A percentile compares a stretch with the other conserved stretches of the same genome.
Conservation (phyloP, 164 flowering plant species). For the Warburgia ugandensis region DNA sequence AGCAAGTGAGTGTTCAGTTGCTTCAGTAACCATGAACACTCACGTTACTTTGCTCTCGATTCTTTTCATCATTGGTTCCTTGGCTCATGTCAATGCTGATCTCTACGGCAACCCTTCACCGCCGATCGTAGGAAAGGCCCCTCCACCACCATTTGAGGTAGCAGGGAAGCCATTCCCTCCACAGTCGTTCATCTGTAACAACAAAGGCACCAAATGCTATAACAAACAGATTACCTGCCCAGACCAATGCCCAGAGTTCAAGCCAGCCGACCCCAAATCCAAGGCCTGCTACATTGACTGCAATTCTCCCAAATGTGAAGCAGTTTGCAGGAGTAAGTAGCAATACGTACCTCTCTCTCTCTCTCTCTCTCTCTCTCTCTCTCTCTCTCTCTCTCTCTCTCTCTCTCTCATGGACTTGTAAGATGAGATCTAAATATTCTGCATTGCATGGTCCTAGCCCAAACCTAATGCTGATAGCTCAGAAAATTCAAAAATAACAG, state of each 20-base stretch:
- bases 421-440: no score
- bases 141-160: constrained; percentile 15
- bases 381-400: background rate
- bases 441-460: no score
- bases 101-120: constrained; percentile 9
- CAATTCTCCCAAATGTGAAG: constrained; percentile 25
- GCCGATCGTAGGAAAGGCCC: background rate
- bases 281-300: constrained; percentile 29
- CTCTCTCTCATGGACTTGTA: no score
- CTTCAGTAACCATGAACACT: background rate
- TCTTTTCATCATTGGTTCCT: constrained; percentile 2
- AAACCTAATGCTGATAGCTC: no score
- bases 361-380: background rate
- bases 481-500: no score
- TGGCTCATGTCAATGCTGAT: constrained; percentile 7
- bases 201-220: constrained; percentile 6
- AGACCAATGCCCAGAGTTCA: constrained; percentile 20
- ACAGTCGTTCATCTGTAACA: constrained; percentile 12
- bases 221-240: constrained; percentile 18
- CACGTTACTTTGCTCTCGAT: constrained; percentile 6
- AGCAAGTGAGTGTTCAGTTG: background rate
- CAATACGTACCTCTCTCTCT: background rate
- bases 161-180: constrained; percentile 20
- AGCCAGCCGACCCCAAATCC: constrained; percentile 17
- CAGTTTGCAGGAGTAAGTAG: constrained; percentile 21